These are phyloP conservation scores for Apiospora koreana DNA, from an alignment of 2,329 filamentous ascomycete species.

Conservation along the genomic window DNA sequence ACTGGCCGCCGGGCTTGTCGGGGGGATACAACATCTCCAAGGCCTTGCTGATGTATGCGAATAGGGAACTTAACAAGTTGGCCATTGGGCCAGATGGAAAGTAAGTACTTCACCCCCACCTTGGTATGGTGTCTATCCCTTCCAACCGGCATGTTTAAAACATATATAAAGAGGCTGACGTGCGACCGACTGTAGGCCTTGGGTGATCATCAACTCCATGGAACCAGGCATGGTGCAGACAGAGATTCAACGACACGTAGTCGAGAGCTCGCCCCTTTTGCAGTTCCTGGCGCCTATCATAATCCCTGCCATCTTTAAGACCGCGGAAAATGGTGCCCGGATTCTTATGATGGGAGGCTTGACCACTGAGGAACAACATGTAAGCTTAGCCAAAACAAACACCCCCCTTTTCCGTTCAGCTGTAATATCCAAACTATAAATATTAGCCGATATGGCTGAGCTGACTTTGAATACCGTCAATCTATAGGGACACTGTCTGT, in stretches of 20 bases:
- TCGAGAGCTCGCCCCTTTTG: neutral
- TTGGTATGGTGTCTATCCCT: too few relatives aligned
- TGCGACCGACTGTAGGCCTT: too few relatives aligned
- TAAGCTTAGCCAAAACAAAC: neutral
- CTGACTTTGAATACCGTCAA: neutral
- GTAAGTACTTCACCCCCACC: too few relatives aligned
- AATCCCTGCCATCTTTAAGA: neutral
- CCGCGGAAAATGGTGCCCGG: neutral
- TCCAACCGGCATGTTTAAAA: too few relatives aligned
- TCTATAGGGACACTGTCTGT: neutral
- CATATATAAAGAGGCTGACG: too few relatives aligned
- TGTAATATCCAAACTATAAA: neutral
- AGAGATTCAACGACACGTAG: neutral
- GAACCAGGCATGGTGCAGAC: slow-evolving; percentile 2
- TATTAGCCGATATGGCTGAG: neutral
- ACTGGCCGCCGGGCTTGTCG: neutral
- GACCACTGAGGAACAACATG: slow-evolving; percentile 2
- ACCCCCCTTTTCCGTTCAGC: neutral
- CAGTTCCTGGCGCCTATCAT: neutral
- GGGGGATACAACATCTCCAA: neutral
- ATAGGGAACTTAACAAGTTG: neutral
- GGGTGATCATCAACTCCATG: slow-evolving; percentile 3
- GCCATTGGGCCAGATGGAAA: neutral
- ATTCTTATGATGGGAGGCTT: neutral
- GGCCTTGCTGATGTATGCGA: neutral